phyloP scores from a whole-genome alignment of 768 basidiomycete genomes.

The Hygrocybe punicea region DNA sequence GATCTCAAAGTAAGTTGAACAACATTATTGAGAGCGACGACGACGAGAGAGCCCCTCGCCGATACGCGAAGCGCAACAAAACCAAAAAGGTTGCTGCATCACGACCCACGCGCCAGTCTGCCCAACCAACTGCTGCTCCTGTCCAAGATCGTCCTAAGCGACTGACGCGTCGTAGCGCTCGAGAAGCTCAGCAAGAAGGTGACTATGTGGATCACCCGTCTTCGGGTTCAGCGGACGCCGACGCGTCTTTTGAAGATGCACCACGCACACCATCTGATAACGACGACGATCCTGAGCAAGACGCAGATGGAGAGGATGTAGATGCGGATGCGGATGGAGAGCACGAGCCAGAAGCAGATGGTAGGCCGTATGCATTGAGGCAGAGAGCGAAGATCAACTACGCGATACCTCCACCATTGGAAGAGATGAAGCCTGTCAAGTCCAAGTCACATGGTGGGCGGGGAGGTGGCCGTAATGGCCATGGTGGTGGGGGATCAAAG shows the following conservation, averaged over 20 bases:
- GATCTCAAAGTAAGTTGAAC: conserved; percentile 22
- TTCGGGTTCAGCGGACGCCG: conserved; percentile 51
- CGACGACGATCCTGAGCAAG: conserved; percentile 36
- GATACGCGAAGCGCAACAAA: conserved; percentile 42
- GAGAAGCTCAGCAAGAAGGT: conserved; percentile 40
- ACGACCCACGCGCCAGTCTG: conserved; percentile 12
- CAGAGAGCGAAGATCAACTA: conserved; percentile 71
- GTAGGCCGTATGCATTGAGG: conserved; percentile 62
- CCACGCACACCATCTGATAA: conserved; percentile 45
- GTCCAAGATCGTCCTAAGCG: conserved; percentile 28
- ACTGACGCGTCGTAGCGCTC: conserved; percentile 26
- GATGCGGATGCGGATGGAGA: conserved; percentile 45
- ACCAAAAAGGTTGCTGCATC: conserved; percentile 15
- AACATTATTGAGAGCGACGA: conserved; percentile 44
- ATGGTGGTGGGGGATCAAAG: conserved; percentile 31
- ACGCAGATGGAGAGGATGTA: conserved; percentile 36
- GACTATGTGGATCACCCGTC: conserved; percentile 50
- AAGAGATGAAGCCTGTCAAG: conserved; percentile 56
- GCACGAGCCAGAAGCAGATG: conserved; percentile 49
- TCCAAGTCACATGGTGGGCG: conserved; percentile 32
- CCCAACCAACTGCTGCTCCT: conserved; percentile 15
- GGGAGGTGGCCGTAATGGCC: conserved; percentile 29
- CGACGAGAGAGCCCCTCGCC: conserved; percentile 35
- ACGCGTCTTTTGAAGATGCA: conserved; percentile 58
- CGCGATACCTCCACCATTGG: conserved; percentile 75